Conservation (phyloP, 1,139 yeast species). For the Hemisphaericaspora xylofermentans region DNA sequence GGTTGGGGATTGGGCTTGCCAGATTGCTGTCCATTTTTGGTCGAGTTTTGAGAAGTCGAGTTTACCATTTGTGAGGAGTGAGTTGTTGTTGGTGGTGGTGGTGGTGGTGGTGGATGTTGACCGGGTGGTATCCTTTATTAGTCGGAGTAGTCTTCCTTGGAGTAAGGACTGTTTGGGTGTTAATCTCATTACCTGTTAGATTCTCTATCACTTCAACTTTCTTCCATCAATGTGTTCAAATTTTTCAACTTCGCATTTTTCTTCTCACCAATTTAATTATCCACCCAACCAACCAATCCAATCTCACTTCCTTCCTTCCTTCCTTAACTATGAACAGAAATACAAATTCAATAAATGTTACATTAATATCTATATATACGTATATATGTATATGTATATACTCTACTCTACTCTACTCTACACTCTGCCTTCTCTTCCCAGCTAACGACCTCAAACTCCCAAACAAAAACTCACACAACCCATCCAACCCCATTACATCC, state of each 20-base stretch:
- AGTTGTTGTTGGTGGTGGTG: neutral
- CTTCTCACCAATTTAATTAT: too few relatives aligned
- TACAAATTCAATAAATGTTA: too few relatives aligned
- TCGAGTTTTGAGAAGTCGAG: slow-evolving; percentile 28
- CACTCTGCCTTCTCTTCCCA: slow-evolving; percentile 18
- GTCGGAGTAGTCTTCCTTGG: neutral
- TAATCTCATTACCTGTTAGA: neutral
- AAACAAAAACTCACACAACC: slow-evolving; percentile 46
- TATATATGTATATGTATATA: neutral
- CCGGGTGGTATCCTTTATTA: neutral
- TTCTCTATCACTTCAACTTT: neutral
- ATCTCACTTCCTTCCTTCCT: too few relatives aligned
- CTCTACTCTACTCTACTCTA: neutral
- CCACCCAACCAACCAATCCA: too few relatives aligned
- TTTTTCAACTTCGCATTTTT: neutral
- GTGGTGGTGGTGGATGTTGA: neutral
- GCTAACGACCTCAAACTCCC: slow-evolving; percentile 45
- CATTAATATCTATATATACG: neutral
- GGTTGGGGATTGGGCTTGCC: slow-evolving; percentile 44
- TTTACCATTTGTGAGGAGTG: neutral
- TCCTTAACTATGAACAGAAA: too few relatives aligned
- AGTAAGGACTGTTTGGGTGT: neutral
- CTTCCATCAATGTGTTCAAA: neutral
- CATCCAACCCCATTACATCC: slow-evolving; percentile 37
- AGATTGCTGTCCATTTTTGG: slow-evolving; percentile 51